Evolutionary conservation across 805 yeast species (phyloP), one percentile per base, ranked within the genome.

Genomic region (Saturnispora bothae): DNA sequence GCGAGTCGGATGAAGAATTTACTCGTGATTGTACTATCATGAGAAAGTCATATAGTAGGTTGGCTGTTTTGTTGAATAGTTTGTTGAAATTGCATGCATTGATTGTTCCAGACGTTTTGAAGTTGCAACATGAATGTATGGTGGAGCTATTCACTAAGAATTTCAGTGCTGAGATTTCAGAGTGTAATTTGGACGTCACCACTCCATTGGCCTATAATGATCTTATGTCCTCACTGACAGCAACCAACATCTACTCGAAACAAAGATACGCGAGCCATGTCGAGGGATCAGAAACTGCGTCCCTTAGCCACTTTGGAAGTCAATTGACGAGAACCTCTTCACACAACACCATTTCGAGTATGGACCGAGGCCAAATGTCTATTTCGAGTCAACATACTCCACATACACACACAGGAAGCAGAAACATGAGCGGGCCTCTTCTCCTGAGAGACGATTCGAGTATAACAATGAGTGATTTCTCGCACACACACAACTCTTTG

Each of bases 51-150:
- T 83, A 83, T 57, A 66, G 74, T 51, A 86, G 80, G 52, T 67
- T 85, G 53, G 72, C 84, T 3, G 53, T 65, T n/a, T 68, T 79
- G 20, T 63, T 85, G 50, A 69, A 67, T 56, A 64, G 80, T 37
- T 77, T 92, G 53, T 65, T 85, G 42, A 63, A 67, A 16, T 65
- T 83, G 33, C 95, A 85, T 54, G 83, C 77, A 1, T 66, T 71
- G 47, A 62, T 82, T 42, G 68, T 82, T 13, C 73, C 82, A 2
- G 52, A 65, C 2, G 52, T 64, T 10, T 63, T 83, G 64, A 69
- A 62, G 47, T 68, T 71, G 2, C 70, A 83, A 17, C 95, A 85
- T 51, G 71, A 70, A n/a, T 69, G 76, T 12, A 64, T 85, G 59
- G 68, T 75, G 28, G 71, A 68, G 25, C 58, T 84, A 41, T 83